Evolutionary conservation across 352 stramenopile species (phyloP).

Genomic region (Nothophytophthora sp.): DNA sequence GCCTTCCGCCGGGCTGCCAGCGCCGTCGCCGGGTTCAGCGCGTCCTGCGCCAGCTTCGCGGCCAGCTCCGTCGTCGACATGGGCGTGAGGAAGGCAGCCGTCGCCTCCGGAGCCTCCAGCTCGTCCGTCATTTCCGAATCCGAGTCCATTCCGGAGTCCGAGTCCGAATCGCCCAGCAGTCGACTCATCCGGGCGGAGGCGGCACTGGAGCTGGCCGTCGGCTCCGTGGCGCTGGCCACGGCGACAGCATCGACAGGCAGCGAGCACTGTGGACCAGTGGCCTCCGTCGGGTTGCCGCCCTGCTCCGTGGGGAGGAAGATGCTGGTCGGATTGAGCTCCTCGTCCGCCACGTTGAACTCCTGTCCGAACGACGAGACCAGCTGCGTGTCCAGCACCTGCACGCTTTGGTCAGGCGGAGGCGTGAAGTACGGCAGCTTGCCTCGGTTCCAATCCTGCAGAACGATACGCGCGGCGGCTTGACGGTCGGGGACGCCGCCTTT

Average conservation of each 20-base stretch:
- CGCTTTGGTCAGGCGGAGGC: conserved; percentile 64
- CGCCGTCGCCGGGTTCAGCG: conserved; percentile 59
- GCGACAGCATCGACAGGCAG: conserved; percentile 28
- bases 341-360: conserved; percentile 65
- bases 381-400: conserved; percentile 67
- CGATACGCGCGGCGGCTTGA: conserved; percentile 88
- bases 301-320: conserved; percentile 55
- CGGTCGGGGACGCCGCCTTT: conserved; percentile 96
- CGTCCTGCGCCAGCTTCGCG: conserved; percentile 56
- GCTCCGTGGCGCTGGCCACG: conserved; percentile 17
- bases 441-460: conserved; percentile 93
- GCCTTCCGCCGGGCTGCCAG: conserved; percentile 58
- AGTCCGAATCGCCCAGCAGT: conserved; percentile 52
- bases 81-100: conserved; percentile 9
- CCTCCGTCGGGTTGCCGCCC: conserved; percentile 10
- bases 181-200: conserved; percentile 38
- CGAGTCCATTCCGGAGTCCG: conserved; percentile 55
- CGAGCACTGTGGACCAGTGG: conserved; percentile 46
- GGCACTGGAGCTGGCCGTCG: conserved; percentile 11
- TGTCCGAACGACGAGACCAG: conserved; percentile 61
- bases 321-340: conserved; percentile 68
- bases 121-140: conserved; percentile 54
- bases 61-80: conserved; percentile 45
- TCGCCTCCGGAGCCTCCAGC: conserved; percentile 10
- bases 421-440: conserved; percentile 92